Base-by-base conservation (phyloP, 2,329 filamentous ascomycete species). In the Dissoconium aciculare region DNA sequence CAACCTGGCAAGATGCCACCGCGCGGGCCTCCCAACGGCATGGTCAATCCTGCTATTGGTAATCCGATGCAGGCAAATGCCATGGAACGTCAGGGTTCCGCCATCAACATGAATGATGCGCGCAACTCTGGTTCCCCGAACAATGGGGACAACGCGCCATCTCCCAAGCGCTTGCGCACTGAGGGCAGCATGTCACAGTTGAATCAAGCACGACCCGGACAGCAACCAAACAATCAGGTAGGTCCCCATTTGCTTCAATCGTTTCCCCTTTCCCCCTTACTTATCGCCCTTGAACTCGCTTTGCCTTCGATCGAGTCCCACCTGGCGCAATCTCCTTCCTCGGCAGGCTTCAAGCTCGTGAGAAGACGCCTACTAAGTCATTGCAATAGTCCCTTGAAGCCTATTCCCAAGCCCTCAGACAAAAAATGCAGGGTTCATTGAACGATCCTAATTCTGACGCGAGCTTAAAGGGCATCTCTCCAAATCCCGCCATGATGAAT, bases 81-180 rank as follows among this genome's bases (percentile, higher is more conserved):
- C 52, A 91, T 93, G 80, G 80, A 87, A 53, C 70, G 83, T 37
- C 83, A 92, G 47, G 79, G 81, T 32, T 87, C 82, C 11, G 75
- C 78, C 39, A 83, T 89, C 70, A 83, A 92, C 46, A 78, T 78
- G 55, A 82, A 78, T 56, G 79, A 78, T 37, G 74, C 77, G 43
- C 59, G 84, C 36, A 23, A 23, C 19, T 77, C 83, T 15, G 74
- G 77, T 35, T 93, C 87, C 17, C 87, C 87, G 9, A 44, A 40
- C 27, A 42, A 38, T 5, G 74, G 75, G 30, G 76, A 74, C 32
- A 85, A 94, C 31, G 84, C 82, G 15, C 83, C 84, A 4, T 95
- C 87, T 17, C 87, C 87, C 2, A 95, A 95, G 63, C 72, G 85
- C 49, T 81, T 76, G 35, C 79, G 85, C 34, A 69, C 93, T 37